Evolutionary conservation across 768 basidiomycete species (phyloP).

Genomic region (Boletus tylopilopsis): DNA sequence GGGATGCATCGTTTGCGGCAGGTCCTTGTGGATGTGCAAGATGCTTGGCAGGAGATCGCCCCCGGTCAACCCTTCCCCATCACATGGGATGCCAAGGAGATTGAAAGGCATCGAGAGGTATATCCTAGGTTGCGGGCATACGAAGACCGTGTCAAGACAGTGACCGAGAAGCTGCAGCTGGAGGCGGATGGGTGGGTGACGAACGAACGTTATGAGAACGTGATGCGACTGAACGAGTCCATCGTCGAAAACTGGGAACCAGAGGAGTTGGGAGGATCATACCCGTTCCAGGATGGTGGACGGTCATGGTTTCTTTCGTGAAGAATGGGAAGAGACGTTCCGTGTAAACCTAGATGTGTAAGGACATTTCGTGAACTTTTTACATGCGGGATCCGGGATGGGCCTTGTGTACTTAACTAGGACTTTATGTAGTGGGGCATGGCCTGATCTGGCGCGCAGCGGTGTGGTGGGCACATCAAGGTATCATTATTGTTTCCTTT

Average conservation of each 20-base stretch:
- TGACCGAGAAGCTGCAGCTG: background rate
- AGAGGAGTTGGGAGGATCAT: background rate
- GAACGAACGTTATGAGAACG: background rate
- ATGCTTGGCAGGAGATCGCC: no score
- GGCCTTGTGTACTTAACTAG: no score
- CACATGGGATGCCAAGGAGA: background rate
- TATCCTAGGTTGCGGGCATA: background rate
- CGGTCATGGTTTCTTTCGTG: background rate
- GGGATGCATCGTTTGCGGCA: background rate
- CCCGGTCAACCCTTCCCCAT: background rate
- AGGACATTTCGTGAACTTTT: no score
- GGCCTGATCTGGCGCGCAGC: no score
- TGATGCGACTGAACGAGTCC: background rate
- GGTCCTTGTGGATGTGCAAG: no score
- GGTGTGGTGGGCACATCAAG: no score
- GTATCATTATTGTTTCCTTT: no score
- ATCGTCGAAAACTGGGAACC: background rate
- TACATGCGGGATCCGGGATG: no score
- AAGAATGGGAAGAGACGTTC: no score
- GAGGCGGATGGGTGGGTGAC: conserved; percentile 2
- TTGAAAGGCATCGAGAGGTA: background rate
- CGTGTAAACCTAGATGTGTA: no score
- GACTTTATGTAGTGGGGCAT: no score
- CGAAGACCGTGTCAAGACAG: background rate
- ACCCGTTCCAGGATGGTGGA: background rate